Conservation (phyloP, 768 basidiomycete species). For the Mycena latifolia region DNA sequence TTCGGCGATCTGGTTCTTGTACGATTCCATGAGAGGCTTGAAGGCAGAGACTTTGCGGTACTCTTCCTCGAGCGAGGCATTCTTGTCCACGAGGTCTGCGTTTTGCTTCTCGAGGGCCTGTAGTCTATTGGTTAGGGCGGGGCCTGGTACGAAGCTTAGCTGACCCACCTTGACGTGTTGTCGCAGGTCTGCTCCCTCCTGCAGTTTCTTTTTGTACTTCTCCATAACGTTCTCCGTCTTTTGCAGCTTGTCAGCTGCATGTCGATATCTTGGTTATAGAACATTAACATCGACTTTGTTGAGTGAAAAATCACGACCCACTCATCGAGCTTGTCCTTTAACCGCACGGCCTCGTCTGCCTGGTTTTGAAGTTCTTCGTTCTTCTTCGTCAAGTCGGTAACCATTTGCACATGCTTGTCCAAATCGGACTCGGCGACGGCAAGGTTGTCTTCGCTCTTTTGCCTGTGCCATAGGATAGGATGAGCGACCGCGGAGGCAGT, state of each 20-base stretch:
- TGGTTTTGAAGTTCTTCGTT: slow-evolving; percentile 84
- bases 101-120: slow-evolving; percentile 95
- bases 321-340: slow-evolving; percentile 98
- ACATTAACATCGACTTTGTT: background rate
- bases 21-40: slow-evolving; percentile 92
- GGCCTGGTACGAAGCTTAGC: slow-evolving; percentile 26
- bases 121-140: slow-evolving; percentile 7
- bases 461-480: slow-evolving; percentile 63
- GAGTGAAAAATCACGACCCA: slow-evolving; percentile 50
- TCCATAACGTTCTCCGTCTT: slow-evolving; percentile 99
- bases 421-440: slow-evolving; percentile 85
- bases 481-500: slow-evolving; percentile 10
- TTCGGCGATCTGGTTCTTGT: slow-evolving; percentile 87
- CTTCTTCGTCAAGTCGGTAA: slow-evolving; percentile 81
- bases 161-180: slow-evolving; percentile 82
- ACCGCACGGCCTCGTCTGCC: slow-evolving; percentile 81
- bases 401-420: slow-evolving; percentile 78
- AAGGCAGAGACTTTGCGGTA: slow-evolving; percentile 88
- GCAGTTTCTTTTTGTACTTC: slow-evolving; percentile 98
- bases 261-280: slow-evolving; percentile 78
- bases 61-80: slow-evolving; percentile 93
- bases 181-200: slow-evolving; percentile 91
- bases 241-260: slow-evolving; percentile 91
- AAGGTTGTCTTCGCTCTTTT: slow-evolving; percentile 95
- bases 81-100: slow-evolving; percentile 90